These are phyloP conservation scores for Castanopsis chinensis DNA, from an alignment of 306 rosid species.

Conservation along the genomic window DNA sequence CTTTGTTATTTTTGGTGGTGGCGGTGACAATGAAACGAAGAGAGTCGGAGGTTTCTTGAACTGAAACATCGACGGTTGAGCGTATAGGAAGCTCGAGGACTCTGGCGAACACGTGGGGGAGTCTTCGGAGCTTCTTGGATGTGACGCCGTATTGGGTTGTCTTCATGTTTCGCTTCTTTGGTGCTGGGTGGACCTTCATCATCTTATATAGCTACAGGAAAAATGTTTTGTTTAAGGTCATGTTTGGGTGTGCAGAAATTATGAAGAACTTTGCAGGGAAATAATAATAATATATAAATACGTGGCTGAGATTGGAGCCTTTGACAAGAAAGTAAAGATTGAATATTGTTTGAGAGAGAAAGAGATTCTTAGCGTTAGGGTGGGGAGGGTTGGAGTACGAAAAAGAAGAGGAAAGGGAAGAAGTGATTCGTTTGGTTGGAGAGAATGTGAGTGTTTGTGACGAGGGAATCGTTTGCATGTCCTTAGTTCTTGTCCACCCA, in stretches of 20 bases:
- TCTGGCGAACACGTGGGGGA: slow-evolving; percentile 54
- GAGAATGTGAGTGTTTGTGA: too few relatives aligned
- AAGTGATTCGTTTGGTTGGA: background rate
- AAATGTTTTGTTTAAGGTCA: too few relatives aligned
- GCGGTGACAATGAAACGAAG: slow-evolving; percentile 33
- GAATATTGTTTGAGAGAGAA: background rate
- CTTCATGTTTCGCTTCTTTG: slow-evolving; percentile 25
- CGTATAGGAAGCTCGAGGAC: slow-evolving; percentile 51
- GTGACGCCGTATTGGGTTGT: slow-evolving; percentile 23
- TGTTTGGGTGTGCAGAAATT: background rate
- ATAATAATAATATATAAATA: too few relatives aligned
- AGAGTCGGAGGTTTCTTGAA: slow-evolving; percentile 42
- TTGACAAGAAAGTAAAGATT: background rate
- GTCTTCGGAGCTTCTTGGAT: slow-evolving; percentile 47
- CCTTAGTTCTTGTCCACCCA: too few relatives aligned
- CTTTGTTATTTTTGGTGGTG: background rate
- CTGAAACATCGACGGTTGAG: slow-evolving; percentile 45
- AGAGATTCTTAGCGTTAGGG: background rate
- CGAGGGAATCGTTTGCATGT: too few relatives aligned
- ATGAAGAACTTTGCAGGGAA: background rate
- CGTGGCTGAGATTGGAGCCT: background rate
- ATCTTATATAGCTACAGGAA: slow-evolving; percentile 20
- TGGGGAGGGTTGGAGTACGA: background rate
- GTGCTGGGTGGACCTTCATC: slow-evolving; percentile 23
- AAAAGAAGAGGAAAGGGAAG: background rate